Evolutionary conservation across 208 protist genomes (phyloP).

Genomic region (Wallacemonas collosoma): DNA sequence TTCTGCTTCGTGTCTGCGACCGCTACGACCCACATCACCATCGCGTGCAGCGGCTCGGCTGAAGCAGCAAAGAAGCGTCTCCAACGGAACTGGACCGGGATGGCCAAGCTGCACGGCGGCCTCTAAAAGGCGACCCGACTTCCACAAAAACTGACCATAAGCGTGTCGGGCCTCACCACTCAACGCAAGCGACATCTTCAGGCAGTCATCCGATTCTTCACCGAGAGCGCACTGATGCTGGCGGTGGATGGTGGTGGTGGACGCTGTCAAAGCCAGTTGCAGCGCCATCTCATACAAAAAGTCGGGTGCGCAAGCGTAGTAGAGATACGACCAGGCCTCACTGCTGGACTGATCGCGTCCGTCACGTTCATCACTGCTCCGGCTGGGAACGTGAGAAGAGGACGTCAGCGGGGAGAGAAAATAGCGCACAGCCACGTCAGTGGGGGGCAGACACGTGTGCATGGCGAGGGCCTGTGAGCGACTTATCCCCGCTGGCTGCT

Average conservation of each 20-base stretch:
- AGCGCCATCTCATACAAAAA: conserved; percentile 32
- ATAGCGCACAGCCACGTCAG: neutral
- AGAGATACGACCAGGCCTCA: neutral
- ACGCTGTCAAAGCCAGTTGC: conserved; percentile 20
- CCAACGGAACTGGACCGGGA: conserved; percentile 20
- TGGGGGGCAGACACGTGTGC: neutral
- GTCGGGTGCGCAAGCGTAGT: conserved; percentile 23
- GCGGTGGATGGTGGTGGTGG: neutral
- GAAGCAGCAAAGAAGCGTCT: conserved; percentile 26
- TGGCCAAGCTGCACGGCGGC: conserved; percentile 30
- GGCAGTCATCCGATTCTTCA: neutral
- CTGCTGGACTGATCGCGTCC: neutral
- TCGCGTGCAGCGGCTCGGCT: neutral
- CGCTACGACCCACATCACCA: neutral
- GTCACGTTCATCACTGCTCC: too few relatives aligned
- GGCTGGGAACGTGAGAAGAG: neutral
- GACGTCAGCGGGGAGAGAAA: neutral
- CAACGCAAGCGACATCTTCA: neutral
- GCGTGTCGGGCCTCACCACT: conserved; percentile 19
- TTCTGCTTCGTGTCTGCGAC: too few relatives aligned
- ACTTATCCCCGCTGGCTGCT: too few relatives aligned
- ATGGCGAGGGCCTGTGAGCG: neutral
- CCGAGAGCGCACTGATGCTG: neutral
- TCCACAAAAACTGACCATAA: conserved; percentile 26
- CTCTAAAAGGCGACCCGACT: conserved; percentile 26